These are phyloP conservation scores for Silene noctiflora DNA, from an alignment of 179 eudicot species.

Conservation along the genomic window DNA sequence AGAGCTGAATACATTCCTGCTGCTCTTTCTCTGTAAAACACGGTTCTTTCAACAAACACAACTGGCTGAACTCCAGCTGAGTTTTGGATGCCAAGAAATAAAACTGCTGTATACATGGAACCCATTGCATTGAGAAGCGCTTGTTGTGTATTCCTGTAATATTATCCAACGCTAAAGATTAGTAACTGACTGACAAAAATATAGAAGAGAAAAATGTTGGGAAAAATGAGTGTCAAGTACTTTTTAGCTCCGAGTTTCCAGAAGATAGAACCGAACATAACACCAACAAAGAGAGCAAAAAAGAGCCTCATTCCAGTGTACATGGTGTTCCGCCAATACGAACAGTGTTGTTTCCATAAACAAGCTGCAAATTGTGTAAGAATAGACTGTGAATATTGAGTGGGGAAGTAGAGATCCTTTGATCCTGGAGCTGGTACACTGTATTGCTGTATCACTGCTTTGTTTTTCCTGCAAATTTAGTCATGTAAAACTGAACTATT, in stretches of 20 bases:
- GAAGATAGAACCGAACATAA: slow-evolving; percentile 69
- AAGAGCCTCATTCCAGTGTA: slow-evolving; percentile 76
- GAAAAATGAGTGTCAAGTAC: slow-evolving; percentile 26
- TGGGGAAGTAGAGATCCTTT: slow-evolving; percentile 61
- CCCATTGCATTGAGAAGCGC: slow-evolving; percentile 78
- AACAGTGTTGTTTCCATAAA: slow-evolving; percentile 83
- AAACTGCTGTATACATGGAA: slow-evolving; percentile 71
- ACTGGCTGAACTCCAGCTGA: slow-evolving; percentile 73
- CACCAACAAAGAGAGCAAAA: slow-evolving; percentile 54
- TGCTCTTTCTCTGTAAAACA: slow-evolving; percentile 86
- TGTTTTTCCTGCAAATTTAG: slow-evolving; percentile 59
- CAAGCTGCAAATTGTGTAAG: slow-evolving; percentile 66
- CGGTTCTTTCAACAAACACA: slow-evolving; percentile 77
- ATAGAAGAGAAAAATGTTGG: neutral
- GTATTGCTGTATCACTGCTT: slow-evolving; percentile 55
- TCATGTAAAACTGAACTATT: no score
- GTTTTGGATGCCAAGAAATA: slow-evolving; percentile 70
- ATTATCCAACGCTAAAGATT: neutral
- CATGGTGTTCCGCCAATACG: slow-evolving; percentile 81
- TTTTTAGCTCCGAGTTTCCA: slow-evolving; percentile 62
- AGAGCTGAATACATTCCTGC: slow-evolving; percentile 92
- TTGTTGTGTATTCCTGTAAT: slow-evolving; percentile 44
- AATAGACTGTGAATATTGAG: slow-evolving; percentile 57
- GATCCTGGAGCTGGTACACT: slow-evolving; percentile 65
- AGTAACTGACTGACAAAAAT: neutral